Conservation (phyloP, 495 filamentous ascomycete species). For the Aspergillus indologenus region DNA sequence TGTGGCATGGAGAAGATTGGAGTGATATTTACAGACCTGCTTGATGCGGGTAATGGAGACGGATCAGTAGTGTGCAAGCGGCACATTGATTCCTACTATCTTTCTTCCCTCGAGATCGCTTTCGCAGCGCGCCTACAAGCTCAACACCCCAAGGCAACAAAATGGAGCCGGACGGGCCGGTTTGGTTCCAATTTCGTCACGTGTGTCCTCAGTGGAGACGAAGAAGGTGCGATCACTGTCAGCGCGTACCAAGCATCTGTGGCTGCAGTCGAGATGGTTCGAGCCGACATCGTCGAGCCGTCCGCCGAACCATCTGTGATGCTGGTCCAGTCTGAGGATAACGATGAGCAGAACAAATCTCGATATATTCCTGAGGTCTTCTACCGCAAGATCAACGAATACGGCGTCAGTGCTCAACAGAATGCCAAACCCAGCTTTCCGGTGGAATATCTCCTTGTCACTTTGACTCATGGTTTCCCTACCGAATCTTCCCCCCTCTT, state of each 20-base stretch:
- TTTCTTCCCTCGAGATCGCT: constrained; percentile 86
- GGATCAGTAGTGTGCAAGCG: constrained; percentile 90
- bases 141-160: constrained; percentile 82
- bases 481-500: constrained; percentile 73
- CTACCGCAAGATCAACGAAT: constrained; percentile 92
- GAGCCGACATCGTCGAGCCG: constrained; percentile 91
- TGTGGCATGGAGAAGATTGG: constrained; percentile 91
- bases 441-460: constrained; percentile 93
- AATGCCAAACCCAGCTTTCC: constrained; percentile 96
- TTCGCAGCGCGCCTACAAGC: constrained; percentile 88
- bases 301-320: constrained; percentile 90
- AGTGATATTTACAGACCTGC: constrained; percentile 91
- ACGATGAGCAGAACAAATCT: constrained; percentile 62
- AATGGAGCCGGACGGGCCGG: constrained; percentile 92
- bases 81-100: constrained; percentile 90
- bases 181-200: constrained; percentile 98
- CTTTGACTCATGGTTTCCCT: constrained; percentile 95
- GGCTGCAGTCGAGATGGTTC: constrained; percentile 92
- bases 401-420: constrained; percentile 92
- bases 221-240: constrained; percentile 81
- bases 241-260: constrained; percentile 94
- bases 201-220: constrained; percentile 89
- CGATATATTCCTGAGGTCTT: constrained; percentile 98
- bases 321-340: constrained; percentile 90
- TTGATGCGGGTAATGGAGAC: constrained; percentile 76